A percentile compares a stretch with the other conserved stretches of the same genome.
Conservation (phyloP, 805 yeast genomes). For the Myxozyma udenii region DNA sequence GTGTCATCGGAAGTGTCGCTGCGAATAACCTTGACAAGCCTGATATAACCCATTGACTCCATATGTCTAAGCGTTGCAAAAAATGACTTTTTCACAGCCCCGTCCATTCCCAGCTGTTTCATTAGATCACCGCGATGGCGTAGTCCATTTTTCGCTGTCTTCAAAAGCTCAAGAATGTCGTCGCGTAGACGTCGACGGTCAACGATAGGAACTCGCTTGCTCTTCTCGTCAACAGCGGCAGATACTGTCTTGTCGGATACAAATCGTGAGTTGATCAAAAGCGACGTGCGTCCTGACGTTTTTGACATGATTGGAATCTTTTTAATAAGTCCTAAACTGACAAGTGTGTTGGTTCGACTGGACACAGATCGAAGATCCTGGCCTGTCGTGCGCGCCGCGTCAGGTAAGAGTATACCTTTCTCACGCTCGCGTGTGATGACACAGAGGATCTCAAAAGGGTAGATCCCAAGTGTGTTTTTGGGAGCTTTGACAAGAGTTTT, state of each 20-base stretch:
- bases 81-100: conserved; percentile 30
- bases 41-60: conserved; percentile 34
- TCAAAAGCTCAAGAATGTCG: conserved; percentile 34
- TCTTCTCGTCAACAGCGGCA: not conserved
- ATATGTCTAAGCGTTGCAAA: conserved; percentile 32
- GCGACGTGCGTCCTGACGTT: conserved; percentile 37
- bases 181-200: conserved; percentile 31
- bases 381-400: conserved; percentile 39
- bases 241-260: not conserved
- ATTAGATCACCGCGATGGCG: conserved; percentile 40
- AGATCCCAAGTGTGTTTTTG: conserved; percentile 34
- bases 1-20: conserved; percentile 37
- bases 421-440: conserved; percentile 43
- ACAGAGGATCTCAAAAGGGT: conserved; percentile 42
- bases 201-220: conserved; percentile 3
- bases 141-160: conserved; percentile 37
- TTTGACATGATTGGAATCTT: conserved; percentile 36
- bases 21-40: conserved; percentile 37
- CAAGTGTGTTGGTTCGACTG: conserved; percentile 38
- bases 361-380: conserved; percentile 44
- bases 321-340: conserved; percentile 38
- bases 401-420: conserved; percentile 40
- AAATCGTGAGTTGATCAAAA: conserved; percentile 38
- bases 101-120: conserved; percentile 39
- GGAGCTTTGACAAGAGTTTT: conserved; percentile 38